phyloP scores from a whole-genome alignment of 2,329 filamentous ascomycete species.

The Penicillium sp. region DNA sequence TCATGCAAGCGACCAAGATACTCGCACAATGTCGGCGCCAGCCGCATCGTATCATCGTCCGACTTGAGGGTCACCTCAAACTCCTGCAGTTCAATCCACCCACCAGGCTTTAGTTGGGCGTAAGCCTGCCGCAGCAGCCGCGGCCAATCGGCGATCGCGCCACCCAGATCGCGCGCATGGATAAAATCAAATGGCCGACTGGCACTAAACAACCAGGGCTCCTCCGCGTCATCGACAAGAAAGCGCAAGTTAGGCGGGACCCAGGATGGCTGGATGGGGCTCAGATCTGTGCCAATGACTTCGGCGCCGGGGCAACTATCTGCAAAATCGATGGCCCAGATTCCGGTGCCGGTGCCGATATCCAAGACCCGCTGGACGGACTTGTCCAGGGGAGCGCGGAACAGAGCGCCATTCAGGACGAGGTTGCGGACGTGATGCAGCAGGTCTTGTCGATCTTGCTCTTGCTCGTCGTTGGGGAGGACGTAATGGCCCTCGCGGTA shows the following conservation, averaged over 20 bases:
- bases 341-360: constrained; percentile 42
- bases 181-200: constrained; percentile 35
- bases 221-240: constrained; percentile 37
- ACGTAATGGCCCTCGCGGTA: constrained; percentile 33
- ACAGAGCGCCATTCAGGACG: constrained; percentile 37
- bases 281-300: constrained; percentile 52
- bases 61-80: constrained; percentile 32
- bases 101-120: constrained; percentile 48
- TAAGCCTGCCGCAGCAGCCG: constrained; percentile 26
- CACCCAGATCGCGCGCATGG: constrained; percentile 35
- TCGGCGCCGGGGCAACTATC: constrained; percentile 39
- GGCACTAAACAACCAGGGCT: constrained; percentile 32
- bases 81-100: constrained; percentile 53
- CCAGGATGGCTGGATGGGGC: constrained; percentile 44
- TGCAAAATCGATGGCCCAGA: constrained; percentile 40
- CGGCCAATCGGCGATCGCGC: constrained; percentile 34
- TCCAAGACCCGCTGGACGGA: constrained; percentile 37
- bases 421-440: constrained; percentile 42
- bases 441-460: constrained; percentile 40
- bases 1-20: constrained; percentile 30
- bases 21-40: constrained; percentile 29
- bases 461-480: constrained; percentile 39
- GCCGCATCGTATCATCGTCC: constrained; percentile 32
- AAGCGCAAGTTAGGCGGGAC: constrained; percentile 39
- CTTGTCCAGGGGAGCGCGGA: constrained; percentile 38